A percentile compares a stretch with the other conserved stretches of the same genome.
These are phyloP conservation scores for Prunus dulcis DNA, from an alignment of 306 rosid genomes.

Conservation along the genomic window DNA sequence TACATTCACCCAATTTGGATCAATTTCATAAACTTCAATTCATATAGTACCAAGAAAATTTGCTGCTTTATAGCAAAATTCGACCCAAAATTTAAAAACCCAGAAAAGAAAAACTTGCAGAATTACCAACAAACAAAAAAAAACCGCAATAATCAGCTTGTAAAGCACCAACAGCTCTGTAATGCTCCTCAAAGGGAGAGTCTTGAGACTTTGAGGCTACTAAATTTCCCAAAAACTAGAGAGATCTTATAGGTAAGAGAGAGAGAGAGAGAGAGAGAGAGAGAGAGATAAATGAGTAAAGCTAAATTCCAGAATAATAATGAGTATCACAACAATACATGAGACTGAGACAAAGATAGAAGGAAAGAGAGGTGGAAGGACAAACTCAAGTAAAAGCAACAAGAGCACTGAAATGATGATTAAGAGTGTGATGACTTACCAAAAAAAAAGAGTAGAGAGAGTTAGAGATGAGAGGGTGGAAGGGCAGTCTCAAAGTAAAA, in stretches of 20 bases:
- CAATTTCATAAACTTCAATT: conserved; percentile 19
- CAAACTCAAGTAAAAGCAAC: conserved; percentile 34
- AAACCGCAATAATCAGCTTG: background rate
- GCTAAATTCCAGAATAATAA: conserved; percentile 33
- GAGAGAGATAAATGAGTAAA: conserved; percentile 32
- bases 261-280: background rate
- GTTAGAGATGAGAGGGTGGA: conserved; percentile 4
- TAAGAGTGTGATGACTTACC: conserved; percentile 39
- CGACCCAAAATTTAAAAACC: conserved; percentile 1
- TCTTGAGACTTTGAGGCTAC: conserved; percentile 14
- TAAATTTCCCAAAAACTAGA: conserved; percentile 33
- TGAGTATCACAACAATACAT: no score
- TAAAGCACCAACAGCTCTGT: conserved; percentile 16
- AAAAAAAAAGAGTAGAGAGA: conserved; percentile 32
- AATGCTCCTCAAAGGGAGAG: conserved; percentile 21
- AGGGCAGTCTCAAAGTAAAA: conserved; percentile 34
- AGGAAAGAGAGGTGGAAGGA: background rate
- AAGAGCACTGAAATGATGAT: conserved; percentile 23
- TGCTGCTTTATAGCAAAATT: background rate
- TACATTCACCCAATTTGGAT: conserved; percentile 16
- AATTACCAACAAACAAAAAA: background rate
- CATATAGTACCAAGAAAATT: conserved; percentile 4
- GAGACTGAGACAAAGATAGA: no score
- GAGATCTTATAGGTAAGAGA: conserved; percentile 38
- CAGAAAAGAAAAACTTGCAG: conserved; percentile 1